phyloP scores from a whole-genome alignment of 345 rosid genomes.

The Rubroshorea leprosula region DNA sequence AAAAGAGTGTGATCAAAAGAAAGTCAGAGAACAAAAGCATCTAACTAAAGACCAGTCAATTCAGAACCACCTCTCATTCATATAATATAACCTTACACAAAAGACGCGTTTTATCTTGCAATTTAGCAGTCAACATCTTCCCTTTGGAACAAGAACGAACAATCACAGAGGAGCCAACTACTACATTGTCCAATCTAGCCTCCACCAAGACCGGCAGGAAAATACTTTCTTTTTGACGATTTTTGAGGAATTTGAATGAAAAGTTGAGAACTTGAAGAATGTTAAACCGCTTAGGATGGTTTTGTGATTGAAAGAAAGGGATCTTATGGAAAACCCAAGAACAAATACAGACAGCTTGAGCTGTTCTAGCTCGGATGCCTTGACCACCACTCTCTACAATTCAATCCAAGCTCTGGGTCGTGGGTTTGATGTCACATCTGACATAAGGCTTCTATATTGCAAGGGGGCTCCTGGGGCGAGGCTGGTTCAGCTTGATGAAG shows the following conservation, averaged over 20 bases:
- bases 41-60: conserved; percentile 49
- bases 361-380: conserved; percentile 40
- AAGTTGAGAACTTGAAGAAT: background rate
- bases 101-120: conserved; percentile 43
- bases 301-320: conserved; percentile 18
- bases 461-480: conserved; percentile 93
- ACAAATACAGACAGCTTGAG: conserved; percentile 21
- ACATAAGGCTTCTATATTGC: conserved; percentile 85
- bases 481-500: conserved; percentile 65
- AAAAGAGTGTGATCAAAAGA: background rate
- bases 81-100: conserved; percentile 5
- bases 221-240: background rate
- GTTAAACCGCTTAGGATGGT: background rate
- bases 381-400: conserved; percentile 67
- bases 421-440: conserved; percentile 91
- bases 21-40: conserved; percentile 3
- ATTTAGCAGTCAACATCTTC: conserved; percentile 33
- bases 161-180: conserved; percentile 1
- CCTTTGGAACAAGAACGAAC: conserved; percentile 11
- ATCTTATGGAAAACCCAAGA: conserved; percentile 30
- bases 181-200: conserved; percentile 21
- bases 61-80: conserved; percentile 23
- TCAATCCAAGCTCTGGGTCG: conserved; percentile 95
- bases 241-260: conserved; percentile 4
- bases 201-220: background rate